Evolutionary conservation across 108 stramenopile genomes (phyloP).

Genomic region (Tribonema minus): DNA sequence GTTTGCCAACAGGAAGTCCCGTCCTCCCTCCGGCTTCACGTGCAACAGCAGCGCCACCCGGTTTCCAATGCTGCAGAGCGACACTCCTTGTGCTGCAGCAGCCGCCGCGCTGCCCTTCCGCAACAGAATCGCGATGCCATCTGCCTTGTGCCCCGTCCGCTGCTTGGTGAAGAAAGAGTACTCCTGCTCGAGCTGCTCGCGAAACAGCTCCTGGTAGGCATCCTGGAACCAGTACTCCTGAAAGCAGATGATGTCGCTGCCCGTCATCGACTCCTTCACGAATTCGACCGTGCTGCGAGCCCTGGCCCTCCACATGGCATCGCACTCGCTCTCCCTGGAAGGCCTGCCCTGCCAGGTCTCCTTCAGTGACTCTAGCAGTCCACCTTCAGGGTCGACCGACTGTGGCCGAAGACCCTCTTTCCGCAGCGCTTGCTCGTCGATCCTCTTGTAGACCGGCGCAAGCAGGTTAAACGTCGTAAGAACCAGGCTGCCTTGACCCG

Average conservation of each 20-base stretch:
- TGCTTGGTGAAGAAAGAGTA: constrained; percentile 19
- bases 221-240: constrained; percentile 39
- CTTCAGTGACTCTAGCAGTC: neutral
- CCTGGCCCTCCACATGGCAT: constrained; percentile 13
- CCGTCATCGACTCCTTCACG: constrained; percentile 1
- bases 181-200: neutral
- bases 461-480: constrained; percentile 36
- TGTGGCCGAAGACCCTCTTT: neutral
- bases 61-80: constrained; percentile 4
- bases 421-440: neutral
- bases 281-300: constrained; percentile 15
- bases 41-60: constrained; percentile 37
- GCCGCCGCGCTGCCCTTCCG: constrained; percentile 2
- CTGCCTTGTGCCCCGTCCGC: constrained; percentile 16
- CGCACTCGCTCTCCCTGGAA: constrained; percentile 25
- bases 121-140: constrained; percentile 24
- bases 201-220: constrained; percentile 4
- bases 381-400: neutral
- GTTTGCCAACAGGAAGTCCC: constrained; percentile 23
- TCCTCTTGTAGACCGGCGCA: constrained; percentile 27
- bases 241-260: constrained; percentile 23
- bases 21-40: neutral
- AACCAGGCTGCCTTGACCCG: too few species aligned
- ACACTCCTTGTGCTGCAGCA: neutral
- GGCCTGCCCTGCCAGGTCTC: neutral